Evolutionary conservation across 805 yeast genomes (phyloP).

Genomic region (Barnettozyma californica): DNA sequence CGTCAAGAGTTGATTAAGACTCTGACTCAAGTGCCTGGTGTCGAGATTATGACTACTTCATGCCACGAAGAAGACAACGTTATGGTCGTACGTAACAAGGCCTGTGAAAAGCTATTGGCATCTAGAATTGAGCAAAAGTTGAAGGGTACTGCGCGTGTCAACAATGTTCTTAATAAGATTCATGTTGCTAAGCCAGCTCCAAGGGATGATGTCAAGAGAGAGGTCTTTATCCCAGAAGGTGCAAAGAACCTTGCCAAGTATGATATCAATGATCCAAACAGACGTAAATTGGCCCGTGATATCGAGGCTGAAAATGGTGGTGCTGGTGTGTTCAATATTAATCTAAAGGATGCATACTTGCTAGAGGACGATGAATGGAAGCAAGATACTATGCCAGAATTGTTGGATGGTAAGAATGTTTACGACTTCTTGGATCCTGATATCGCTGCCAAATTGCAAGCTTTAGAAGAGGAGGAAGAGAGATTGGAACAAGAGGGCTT

Average conservation of each 20-base stretch:
- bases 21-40: constrained; percentile 64
- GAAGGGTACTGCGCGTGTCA: constrained; percentile 86
- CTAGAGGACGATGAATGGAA: constrained; percentile 98
- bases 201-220: constrained; percentile 81
- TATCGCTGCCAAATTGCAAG: constrained; percentile 87
- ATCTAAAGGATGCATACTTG: constrained; percentile 85
- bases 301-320: constrained; percentile 95
- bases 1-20: constrained; percentile 67
- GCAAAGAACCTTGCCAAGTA: constrained; percentile 57
- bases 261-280: constrained; percentile 74
- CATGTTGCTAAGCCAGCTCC: constrained; percentile 88
- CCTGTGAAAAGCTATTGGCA: constrained; percentile 93
- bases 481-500: constrained; percentile 90
- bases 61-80: constrained; percentile 93
- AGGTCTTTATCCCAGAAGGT: constrained; percentile 78
- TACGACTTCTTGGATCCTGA: constrained; percentile 97
- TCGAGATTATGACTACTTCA: constrained; percentile 88
- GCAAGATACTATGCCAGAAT: constrained; percentile 94
- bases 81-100: constrained; percentile 93
- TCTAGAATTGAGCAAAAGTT: constrained; percentile 95
- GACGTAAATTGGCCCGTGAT: constrained; percentile 79
- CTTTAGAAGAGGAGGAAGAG: constrained; percentile 96
- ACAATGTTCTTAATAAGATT: constrained; percentile 86
- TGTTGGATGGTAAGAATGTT: constrained; percentile 92
- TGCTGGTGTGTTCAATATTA: constrained; percentile 95